Base-by-base conservation (phyloP, 2,329 filamentous ascomycete species). In the Tothia fuscella region DNA sequence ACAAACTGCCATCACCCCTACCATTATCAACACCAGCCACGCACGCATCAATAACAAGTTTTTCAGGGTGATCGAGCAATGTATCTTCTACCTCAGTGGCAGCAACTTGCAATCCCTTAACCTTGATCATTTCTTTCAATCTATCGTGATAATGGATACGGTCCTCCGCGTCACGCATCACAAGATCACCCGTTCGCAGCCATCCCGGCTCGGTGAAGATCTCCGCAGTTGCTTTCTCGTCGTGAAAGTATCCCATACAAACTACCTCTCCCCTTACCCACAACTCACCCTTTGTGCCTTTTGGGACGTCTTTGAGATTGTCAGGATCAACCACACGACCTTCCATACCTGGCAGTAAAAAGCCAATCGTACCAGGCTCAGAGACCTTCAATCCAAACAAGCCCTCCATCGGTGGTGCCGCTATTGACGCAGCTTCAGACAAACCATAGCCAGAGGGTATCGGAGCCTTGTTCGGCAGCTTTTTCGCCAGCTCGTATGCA, bases 71-170 rank as follows among this genome's bases (percentile, higher is more conserved):
- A 0, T 76, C 72, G 10, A 91, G 74, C 5, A 91, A 68, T 51
- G 86, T 81, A 2, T 82, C 80, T 61, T 91, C 84, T 1, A 91
- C 73, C 56, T 91, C 84, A 2, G 84, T 84, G 0, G 84, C 84
- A 1, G 84, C 82, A 16, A 91, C 84, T 76, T 91, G 84, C 46
- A 80, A 67, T 43, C 83, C 84, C 77, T 84, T 84, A 54, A 84
- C 80, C 57, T 85, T 85, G 60, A 86, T 85, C 40, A 85, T 64
- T 54, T 86, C 77, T 63, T 82, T 82, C 52, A 82, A 79, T 4
- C 87, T 76, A 56, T 94, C 88, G 2, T 86, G 81, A 44, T 94
- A 80, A 55, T 86, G 80, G 38, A 94, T 58, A 53, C 94, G 88
- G 59, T 94, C 85, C 48, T 79, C 65, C 6, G 75, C 67, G 51